A percentile compares a stretch with the other conserved stretches of the same genome.
These are phyloP conservation scores for Lumnitzera racemosa DNA, from an alignment of 345 rosid species.

Conservation along the genomic window DNA sequence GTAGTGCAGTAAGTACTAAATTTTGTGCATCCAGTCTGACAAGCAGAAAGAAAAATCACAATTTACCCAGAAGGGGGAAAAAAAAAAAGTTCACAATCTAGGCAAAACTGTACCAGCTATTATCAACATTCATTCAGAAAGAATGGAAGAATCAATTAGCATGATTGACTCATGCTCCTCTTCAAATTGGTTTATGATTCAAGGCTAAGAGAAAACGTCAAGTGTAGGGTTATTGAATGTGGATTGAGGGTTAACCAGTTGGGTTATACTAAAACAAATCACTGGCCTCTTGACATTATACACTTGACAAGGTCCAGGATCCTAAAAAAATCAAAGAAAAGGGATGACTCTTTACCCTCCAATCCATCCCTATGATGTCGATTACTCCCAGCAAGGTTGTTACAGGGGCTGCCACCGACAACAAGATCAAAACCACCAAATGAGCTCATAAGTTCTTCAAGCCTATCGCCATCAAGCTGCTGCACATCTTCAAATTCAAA, in stretches of 20 bases:
- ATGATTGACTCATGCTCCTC: background rate
- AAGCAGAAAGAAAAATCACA: too few species aligned
- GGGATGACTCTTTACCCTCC: constrained; percentile 71
- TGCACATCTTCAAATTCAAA: constrained; percentile 48
- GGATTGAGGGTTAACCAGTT: too few species aligned
- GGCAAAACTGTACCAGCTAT: too few species aligned
- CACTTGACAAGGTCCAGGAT: constrained; percentile 53
- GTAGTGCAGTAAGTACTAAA: too few species aligned
- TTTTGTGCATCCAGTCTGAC: too few species aligned
- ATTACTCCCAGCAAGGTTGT: constrained; percentile 87
- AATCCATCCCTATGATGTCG: constrained; percentile 66
- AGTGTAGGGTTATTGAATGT: too few species aligned
- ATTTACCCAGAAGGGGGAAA: too few species aligned
- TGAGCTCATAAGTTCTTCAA: constrained; percentile 37
- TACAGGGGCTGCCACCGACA: constrained; percentile 91
- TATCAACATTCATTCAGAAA: too few species aligned
- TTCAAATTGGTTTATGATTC: background rate
- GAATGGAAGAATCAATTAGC: background rate
- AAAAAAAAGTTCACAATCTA: too few species aligned
- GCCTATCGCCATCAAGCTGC: constrained; percentile 26
- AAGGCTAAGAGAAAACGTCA: background rate
- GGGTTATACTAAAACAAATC: background rate
- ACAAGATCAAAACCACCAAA: constrained; percentile 83
- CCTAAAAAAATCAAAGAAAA: constrained; percentile 66
- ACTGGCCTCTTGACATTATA: constrained; percentile 14